These are phyloP conservation scores for Gypsophila paniculata DNA, from an alignment of 179 eudicot genomes.

Conservation along the genomic window DNA sequence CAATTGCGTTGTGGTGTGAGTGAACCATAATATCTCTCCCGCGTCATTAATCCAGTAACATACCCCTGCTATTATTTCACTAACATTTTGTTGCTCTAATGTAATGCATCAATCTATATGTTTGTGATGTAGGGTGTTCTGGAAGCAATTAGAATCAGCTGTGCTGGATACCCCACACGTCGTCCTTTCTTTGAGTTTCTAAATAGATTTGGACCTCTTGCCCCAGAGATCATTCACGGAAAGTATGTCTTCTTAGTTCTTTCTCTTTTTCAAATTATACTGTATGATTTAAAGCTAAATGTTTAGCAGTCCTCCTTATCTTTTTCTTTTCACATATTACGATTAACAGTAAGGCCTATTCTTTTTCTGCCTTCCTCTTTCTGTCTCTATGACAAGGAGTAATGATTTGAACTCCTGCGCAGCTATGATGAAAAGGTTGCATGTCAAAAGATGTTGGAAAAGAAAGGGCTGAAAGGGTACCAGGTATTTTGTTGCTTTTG, in stretches of 20 bases:
- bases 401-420: conserved; percentile 25
- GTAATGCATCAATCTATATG: conserved; percentile 10
- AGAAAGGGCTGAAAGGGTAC: conserved; percentile 72
- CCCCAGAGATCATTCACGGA: conserved; percentile 63
- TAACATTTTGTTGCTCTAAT: not conserved
- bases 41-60: not conserved
- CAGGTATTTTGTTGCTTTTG: conserved; percentile 47
- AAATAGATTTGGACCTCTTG: conserved; percentile 93
- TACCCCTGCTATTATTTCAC: conserved; percentile 2
- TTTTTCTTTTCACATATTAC: conserved; percentile 5
- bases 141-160: conserved; percentile 96
- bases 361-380: conserved; percentile 6
- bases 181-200: conserved; percentile 89
- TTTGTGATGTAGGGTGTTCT: conserved; percentile 66
- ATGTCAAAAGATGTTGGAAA: conserved; percentile 75
- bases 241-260: conserved; percentile 36
- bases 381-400: not conserved
- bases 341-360: not conserved
- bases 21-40: conserved; percentile 24
- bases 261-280: conserved; percentile 16
- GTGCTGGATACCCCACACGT: conserved; percentile 99
- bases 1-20: conserved; percentile 99
- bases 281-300: not conserved
- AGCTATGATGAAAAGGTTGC: conserved; percentile 82
- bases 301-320: conserved; percentile 3